Base-by-base conservation (phyloP, 2,329 filamentous ascomycete species). In the Paecilomyces dactylethromorphus region DNA sequence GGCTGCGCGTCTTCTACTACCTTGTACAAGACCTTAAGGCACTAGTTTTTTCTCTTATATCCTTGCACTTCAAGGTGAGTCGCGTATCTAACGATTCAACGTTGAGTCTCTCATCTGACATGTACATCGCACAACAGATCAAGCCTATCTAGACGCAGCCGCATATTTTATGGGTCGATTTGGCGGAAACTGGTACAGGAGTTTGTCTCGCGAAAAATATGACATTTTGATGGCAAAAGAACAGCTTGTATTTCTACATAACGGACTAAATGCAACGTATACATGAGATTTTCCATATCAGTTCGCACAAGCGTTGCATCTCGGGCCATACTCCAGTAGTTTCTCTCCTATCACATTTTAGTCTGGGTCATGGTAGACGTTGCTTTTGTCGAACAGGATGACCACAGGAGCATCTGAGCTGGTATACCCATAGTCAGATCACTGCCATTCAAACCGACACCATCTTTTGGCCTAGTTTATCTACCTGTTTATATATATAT, bases 21-120 rank as follows among this genome's bases (percentile, higher is more conserved):
- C 87, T 99, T 7, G 93, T 97, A 4, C 94, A 99, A 72, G 94
- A 99, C 72, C 79, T 99, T 26, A 99, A 97, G 78, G 94, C 94
- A 0, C 81, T 99, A 39, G 91, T 99, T 2, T 99, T 99, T 76
- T 97, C 93, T 57, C 78, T 99, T 64, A 99, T 97, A 68, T 91
- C 91, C 2, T 82, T 99, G 63, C 94, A 99, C 79, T 99, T 99
- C 82, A 99, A 99, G 88, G 86, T 86, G 72, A 53, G 66, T 60
- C 53, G 33, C 53, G 22, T 35, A 55, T 50, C 54, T 54, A 18
- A 13, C 18, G 7, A 49, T 29, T 33, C 21, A 33, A 52, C 13
- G 10, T 49, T 53, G 51, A 15, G 55, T 11, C 56, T 56, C 24
- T 18, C 55, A 8, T 33, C 52, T 61, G 22, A 60, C 53, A 18